Base-by-base conservation (phyloP, 805 yeast genomes). In the Wickerhamiella lipophila region DNA sequence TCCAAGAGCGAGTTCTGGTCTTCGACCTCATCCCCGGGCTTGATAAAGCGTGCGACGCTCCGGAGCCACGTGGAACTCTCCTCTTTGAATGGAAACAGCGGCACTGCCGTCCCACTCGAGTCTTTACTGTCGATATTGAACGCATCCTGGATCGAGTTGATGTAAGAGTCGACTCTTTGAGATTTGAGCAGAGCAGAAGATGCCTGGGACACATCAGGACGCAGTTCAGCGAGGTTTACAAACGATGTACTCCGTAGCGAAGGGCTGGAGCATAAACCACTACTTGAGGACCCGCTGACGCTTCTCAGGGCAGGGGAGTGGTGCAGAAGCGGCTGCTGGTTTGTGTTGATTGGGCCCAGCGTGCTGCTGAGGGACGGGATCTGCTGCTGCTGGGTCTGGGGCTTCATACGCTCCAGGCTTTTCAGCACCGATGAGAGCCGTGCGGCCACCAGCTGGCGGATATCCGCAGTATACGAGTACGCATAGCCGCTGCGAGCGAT, bases 361-460 rank as follows among this genome's bases (percentile, higher is more conserved):
- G 53, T 52, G n/a, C 32, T 49, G 5, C 49, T 34, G 9, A 52
- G 35, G 15, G 46, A 43, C 36, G 38, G 49, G 21, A 5, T 9
- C 6, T 8, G 35, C 15, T n/a, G 38, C 8, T 32, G 18, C 38
- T 32, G 38, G 26, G 5, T 23, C 38, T 32, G 38, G 3, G 50
- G 50, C 26, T 32, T 27, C 26, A 54, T 27, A 13, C 51, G 48
- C 30, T 44, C 50, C 15, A 49, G 26, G 9, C 35, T 36, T 34
- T 52, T 43, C 27, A 55, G 53, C 53, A 58, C 51, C 9, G 55
- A 53, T 13, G 44, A 21, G 15, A 58, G 47, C 25, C 61, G 52
- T n/a, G 58, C 38, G 19, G 36, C 26, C 8, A 56, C 49, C 21
- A 57, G 39, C 19, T 52, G 35, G 2, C 52, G 49, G 8, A 55